Evolutionary conservation across 805 yeast species (phyloP).

Genomic region (Teunomyces aglyptinius): DNA sequence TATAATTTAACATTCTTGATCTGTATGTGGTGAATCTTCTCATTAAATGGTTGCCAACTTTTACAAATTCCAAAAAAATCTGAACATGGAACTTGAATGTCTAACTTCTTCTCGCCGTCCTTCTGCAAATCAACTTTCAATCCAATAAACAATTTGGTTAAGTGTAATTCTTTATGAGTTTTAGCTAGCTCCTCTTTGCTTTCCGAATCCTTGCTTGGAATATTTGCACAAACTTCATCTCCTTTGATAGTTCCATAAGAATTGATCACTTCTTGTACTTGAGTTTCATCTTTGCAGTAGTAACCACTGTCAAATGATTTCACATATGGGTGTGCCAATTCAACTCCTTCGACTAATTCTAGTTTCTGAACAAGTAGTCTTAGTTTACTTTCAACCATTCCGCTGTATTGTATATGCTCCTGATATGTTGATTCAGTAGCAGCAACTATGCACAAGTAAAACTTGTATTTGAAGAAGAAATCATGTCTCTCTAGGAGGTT

Average conservation of each 20-base stretch:
- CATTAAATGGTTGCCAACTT: conserved; percentile 66
- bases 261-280: conserved; percentile 55
- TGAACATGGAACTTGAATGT: conserved; percentile 84
- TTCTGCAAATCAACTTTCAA: conserved; percentile 51
- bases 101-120: conserved; percentile 63
- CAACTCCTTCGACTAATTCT: conserved; percentile 73
- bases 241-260: conserved; percentile 62
- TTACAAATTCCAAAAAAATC: conserved; percentile 84
- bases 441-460: conserved; percentile 79
- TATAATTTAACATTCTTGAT: conserved; percentile 72
- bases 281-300: conserved; percentile 29
- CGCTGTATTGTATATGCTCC: conserved; percentile 88
- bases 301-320: conserved; percentile 65
- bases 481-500: conserved; percentile 76
- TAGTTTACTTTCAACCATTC: conserved; percentile 85
- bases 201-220: conserved; percentile 7
- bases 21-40: conserved; percentile 55
- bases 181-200: conserved; percentile 25
- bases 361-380: conserved; percentile 80
- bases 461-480: conserved; percentile 80
- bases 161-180: conserved; percentile 41
- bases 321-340: conserved; percentile 85
- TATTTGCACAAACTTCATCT: conserved; percentile 38
- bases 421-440: conserved; percentile 72
- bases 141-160: conserved; percentile 82